A percentile compares a stretch with the other conserved stretches of the same genome.
Evolutionary conservation across 495 filamentous ascomycete species (phyloP).

Genomic region (Glonium stellatum): DNA sequence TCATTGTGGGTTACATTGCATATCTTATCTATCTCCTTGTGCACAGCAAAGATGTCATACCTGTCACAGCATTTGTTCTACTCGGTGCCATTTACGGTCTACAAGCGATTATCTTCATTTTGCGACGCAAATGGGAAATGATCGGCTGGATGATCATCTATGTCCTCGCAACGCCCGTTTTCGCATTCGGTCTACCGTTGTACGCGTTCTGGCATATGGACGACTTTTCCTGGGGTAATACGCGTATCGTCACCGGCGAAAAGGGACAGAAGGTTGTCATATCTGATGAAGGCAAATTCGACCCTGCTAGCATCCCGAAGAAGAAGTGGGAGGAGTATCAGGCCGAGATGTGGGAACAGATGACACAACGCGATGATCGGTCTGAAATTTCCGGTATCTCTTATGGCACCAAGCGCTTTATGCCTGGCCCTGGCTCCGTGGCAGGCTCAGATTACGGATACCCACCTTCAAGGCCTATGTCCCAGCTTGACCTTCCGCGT

Average conservation of each 20-base stretch:
- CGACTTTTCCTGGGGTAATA: conserved; percentile 98
- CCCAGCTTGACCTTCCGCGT: conserved; percentile 57
- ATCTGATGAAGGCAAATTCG: conserved; percentile 96
- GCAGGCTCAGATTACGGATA: conserved; percentile 54
- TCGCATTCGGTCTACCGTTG: conserved; percentile 81
- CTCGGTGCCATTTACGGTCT: conserved; percentile 93
- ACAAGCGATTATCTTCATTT: conserved; percentile 94
- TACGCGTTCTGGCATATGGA: conserved; percentile 99
- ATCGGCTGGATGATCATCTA: conserved; percentile 99
- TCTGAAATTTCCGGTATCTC: conserved; percentile 89
- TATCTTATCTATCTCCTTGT: conserved; percentile 78
- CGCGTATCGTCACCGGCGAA: conserved; percentile 93
- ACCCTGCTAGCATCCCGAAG: conserved; percentile 83
- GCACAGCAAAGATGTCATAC: conserved; percentile 54
- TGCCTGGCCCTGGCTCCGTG: conserved; percentile 37
- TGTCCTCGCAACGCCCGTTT: conserved; percentile 83
- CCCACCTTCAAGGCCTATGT: conserved; percentile 60
- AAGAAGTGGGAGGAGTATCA: conserved; percentile 99
- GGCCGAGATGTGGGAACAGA: conserved; percentile 90
- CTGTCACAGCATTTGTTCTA: conserved; percentile 78
- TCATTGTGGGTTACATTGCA: conserved; percentile 81
- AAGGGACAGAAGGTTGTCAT: conserved; percentile 87
- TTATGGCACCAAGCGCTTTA: conserved; percentile 74
- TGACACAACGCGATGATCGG: conserved; percentile 74
- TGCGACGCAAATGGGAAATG: conserved; percentile 97